Percentiles rank a stretch among this genome's conserved stretches.
Evolutionary conservation across 306 rosid species (phyloP).

Genomic region (Pueraria montana): DNA sequence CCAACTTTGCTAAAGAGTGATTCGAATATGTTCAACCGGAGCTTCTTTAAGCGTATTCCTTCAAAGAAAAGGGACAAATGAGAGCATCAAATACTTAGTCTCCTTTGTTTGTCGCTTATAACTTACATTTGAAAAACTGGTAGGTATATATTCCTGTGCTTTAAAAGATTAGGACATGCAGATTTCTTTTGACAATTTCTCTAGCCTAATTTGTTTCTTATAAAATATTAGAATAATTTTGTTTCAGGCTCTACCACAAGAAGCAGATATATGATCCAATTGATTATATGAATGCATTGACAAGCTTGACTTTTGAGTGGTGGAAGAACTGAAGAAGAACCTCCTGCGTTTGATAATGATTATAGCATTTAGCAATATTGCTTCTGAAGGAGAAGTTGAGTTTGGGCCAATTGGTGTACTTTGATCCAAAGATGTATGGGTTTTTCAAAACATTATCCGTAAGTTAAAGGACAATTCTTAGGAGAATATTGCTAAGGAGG

Average conservation of each 20-base stretch:
- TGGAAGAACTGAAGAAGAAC: neutral
- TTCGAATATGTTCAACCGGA: neutral
- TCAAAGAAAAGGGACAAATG: neutral
- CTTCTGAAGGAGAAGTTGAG: neutral
- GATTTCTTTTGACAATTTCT: neutral
- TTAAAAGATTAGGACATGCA: neutral
- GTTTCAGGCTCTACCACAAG: neutral
- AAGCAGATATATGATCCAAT: neutral
- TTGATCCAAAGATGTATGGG: neutral
- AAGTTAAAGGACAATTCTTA: neutral
- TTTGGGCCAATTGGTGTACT: neutral
- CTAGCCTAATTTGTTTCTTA: neutral
- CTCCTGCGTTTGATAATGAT: neutral
- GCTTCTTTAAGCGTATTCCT: neutral
- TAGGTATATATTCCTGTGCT: neutral
- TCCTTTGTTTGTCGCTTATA: constrained; percentile 12
- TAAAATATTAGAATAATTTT: neutral
- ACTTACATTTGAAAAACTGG: constrained; percentile 1
- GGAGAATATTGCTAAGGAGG: neutral
- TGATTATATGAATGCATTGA: neutral
- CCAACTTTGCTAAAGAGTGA: neutral
- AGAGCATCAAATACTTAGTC: constrained; percentile 10
- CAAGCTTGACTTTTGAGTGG: neutral
- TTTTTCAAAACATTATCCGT: neutral
- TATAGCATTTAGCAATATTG: neutral